Base-by-base conservation (phyloP, 495 filamentous ascomycete genomes). In the Darksidea phi region DNA sequence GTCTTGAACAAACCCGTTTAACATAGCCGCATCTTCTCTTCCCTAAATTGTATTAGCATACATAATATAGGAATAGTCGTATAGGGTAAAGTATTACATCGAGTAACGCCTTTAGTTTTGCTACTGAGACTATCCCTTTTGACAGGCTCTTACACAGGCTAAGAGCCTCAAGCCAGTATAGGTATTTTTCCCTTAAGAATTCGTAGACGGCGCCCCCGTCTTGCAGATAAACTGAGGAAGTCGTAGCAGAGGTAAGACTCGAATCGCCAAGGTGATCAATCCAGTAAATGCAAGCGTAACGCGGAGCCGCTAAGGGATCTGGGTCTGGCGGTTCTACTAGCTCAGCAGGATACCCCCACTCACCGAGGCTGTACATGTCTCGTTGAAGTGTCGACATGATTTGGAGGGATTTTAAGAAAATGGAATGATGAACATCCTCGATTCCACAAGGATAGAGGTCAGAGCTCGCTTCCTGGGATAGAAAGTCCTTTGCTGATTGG, bases 91-190 rank as follows among this genome's bases (percentile, higher is more conserved):
- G 37, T 26, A 34, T 36, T 50, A 60, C 57, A n/a, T 60, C 28
- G 10, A 60, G 23, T 28, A 60, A 43, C 10, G 48, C 18, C 21
- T 53, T 10, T 23, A 60, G 57, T 42, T 53, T 60, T 6, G 10
- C 57, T 23, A 60, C 51, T 24, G 48, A 60, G 37, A 60, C 26
- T 28, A 60, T 25, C 15, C 57, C 57, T 17, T 65, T 28, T 34
- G 67, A 64, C 54, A 75, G 12, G 43, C 64, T 66, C 63, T 52
- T 61, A 12, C 64, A 57, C 17, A 73, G 67, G 45, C 71, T 70
- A 13, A 78, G 66, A 45, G 70, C 70, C 53, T 78, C 74, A 13
- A 79, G 36, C 77, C 73, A 79, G 63, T 74, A 71, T 12, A 82
- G 71, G 38, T 80, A 74, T 61, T 80, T 70, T 55, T 69, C 32